Evolutionary conservation across 768 basidiomycete species (phyloP).

Genomic region (Kwoniella sp.): DNA sequence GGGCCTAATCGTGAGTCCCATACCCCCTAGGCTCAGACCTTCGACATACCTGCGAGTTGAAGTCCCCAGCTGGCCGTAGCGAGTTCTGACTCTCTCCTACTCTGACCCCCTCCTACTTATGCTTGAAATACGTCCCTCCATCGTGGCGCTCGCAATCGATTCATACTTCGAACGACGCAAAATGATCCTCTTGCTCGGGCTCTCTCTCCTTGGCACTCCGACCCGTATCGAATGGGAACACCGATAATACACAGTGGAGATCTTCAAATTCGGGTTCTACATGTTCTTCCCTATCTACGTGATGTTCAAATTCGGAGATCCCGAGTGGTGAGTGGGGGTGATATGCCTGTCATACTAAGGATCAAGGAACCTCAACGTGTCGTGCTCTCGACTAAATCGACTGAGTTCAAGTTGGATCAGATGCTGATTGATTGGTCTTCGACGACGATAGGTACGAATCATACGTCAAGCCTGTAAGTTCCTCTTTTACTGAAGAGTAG

Average conservation of each 20-base stretch:
- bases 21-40: too few species aligned
- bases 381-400: not conserved
- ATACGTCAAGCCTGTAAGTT: slow-evolving; percentile 43
- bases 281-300: slow-evolving; percentile 50
- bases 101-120: not conserved
- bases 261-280: slow-evolving; percentile 53
- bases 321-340: slow-evolving; percentile 43
- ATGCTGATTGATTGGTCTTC: slow-evolving; percentile 2
- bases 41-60: too few species aligned
- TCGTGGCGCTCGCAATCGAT: too few species aligned
- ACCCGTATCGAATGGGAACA: too few species aligned
- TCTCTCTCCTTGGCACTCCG: not conserved
- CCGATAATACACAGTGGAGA: slow-evolving; percentile 51
- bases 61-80: too few species aligned
- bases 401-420: too few species aligned
- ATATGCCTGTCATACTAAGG: too few species aligned
- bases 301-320: slow-evolving; percentile 53
- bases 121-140: too few species aligned
- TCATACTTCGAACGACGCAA: too few species aligned
- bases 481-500: too few species aligned
- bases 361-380: too few species aligned
- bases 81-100: too few species aligned
- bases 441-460: slow-evolving; percentile 35
- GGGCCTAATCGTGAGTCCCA: slow-evolving; percentile 26
- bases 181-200: not conserved